phyloP scores from a whole-genome alignment of 345 rosid species.

The Citrus sinensis region DNA sequence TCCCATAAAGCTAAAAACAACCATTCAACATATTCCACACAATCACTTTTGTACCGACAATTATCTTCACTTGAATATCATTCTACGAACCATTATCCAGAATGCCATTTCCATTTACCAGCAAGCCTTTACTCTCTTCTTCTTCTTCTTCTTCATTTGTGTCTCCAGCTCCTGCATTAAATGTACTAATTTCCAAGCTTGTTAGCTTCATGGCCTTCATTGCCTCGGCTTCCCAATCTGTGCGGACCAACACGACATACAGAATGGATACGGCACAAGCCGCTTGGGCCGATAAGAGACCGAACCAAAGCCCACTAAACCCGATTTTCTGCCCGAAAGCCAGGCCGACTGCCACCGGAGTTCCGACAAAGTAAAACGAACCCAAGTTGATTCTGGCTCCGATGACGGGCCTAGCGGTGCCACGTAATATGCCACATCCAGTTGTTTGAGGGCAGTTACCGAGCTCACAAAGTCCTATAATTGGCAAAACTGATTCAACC shows the following conservation, averaged over 20 bases:
- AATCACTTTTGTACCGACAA: neutral
- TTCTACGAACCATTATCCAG: conserved; percentile 25
- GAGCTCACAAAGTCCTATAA: conserved; percentile 87
- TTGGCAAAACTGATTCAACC: conserved; percentile 84
- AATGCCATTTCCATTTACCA: conserved; percentile 37
- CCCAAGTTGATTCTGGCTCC: conserved; percentile 84
- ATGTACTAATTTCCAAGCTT: conserved; percentile 36
- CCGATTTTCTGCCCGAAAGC: conserved; percentile 76
- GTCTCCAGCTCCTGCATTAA: conserved; percentile 3
- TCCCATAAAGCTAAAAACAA: conserved; percentile 11
- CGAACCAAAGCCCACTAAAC: conserved; percentile 91
- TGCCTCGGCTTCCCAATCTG: conserved; percentile 93
- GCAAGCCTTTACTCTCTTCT: conserved; percentile 37
- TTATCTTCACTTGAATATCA: neutral
- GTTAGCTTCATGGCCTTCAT: conserved; percentile 59
- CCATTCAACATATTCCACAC: conserved; percentile 12
- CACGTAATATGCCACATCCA: conserved; percentile 90
- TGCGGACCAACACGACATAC: conserved; percentile 52
- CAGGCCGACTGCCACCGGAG: conserved; percentile 84
- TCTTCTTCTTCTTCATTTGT: conserved; percentile 20
- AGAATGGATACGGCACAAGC: conserved; percentile 75
- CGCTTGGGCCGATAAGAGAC: conserved; percentile 81
- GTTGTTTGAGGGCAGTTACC: conserved; percentile 97
- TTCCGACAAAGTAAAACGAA: conserved; percentile 90
- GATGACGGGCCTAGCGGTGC: conserved; percentile 76